Base-by-base conservation (phyloP, 805 yeast species). In the Kuraishia cidri region DNA sequence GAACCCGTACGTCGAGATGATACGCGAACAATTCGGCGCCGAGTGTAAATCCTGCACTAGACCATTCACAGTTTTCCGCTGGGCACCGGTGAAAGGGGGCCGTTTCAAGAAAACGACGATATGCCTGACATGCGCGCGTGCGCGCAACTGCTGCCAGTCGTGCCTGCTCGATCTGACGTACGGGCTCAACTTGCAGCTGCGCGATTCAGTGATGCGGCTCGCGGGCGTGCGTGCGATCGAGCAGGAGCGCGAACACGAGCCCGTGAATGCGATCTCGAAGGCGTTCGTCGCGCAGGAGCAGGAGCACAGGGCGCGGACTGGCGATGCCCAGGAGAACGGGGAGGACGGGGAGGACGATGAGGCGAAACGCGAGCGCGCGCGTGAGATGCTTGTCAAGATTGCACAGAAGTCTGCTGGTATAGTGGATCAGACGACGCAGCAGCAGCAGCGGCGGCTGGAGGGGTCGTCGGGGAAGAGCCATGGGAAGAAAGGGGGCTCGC, bases 1-100 rank as follows among this genome's bases (percentile, higher is more conserved):
- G 0, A 69, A 75, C 33, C 69, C 75, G 14, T 72, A 78, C 42
- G 46, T 80, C n/a, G 73, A 82, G 33, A 74, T 88, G 81, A 66
- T 75, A 2, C 66, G 81, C 41, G 87, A 82, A 37, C 57, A 58
- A 9, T 58, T 69, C 33, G 95, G 95, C 1, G 79, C 71, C n/a
- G 81, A 82, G 49, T 90, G 97, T 52, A 79, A 79, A 49, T 58
- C 82, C 11, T 90, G 97, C 49, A 79, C 94, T 0, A 58, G 94
- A 31, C 87, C 95, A 1, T 90, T 80, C 59, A 79, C 88, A 0
- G 77, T 79, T 1, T 90, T 72, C 50, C 69, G 80, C 35, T 85
- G 95, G 95, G 68, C 71, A 12, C 58, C 56, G 26, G 57, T 54
- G 36, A 60, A 52, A 27, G 64, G 60, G 5, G 63, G 62, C 13